Base-by-base conservation (phyloP, 208 protist species). In the Crithidia bombi region DNA sequence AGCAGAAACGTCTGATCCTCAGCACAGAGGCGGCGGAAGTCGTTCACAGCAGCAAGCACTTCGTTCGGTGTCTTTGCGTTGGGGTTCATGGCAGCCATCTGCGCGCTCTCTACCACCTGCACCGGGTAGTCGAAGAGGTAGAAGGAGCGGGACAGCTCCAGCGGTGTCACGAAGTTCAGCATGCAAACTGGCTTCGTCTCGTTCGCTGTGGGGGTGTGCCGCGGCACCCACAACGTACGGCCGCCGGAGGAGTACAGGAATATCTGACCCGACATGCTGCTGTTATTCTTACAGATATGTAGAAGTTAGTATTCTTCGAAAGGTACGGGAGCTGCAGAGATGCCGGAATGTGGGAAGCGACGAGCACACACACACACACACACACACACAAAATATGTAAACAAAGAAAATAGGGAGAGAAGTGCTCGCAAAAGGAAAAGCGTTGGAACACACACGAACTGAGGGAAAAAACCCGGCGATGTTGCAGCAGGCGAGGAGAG, bases 51-150 rank as follows among this genome's bases (percentile, higher is more conserved):
- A 14, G 61, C 77, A 35, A 87, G 59, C 7, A 96, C 76, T 36
- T 96, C 88, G 28, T 85, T 72, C 35, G 85, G 77, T 10, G 91
- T 94, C 39, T 93, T 93, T n/a, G 75, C 86, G 44, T 78, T 85
- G 21, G 82, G 83, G 61, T 80, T 78, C 65, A 81, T 72, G 12
- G 80, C 84, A 0, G 86, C 81, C 38, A 78, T 63, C 50, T 69
- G 67, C 15, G 86, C 56, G 64, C 84, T 79, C 17, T 87, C 72
- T 9, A 86, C 81, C 30, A 96, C 46, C 46, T 91, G 87, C 61
- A 96, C 83, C 19, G 82, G 79, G 52, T 90, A 82, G 54, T 96
- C 91, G 71, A 94, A 96, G 38, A 96, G 75, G 73, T 93, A 94
- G 65, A 96, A 96, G 30, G 86, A 91, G 15, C 86, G 78, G 11